Base-by-base conservation (phyloP, 106 monocot genomes). In the Allium cepa region DNA sequence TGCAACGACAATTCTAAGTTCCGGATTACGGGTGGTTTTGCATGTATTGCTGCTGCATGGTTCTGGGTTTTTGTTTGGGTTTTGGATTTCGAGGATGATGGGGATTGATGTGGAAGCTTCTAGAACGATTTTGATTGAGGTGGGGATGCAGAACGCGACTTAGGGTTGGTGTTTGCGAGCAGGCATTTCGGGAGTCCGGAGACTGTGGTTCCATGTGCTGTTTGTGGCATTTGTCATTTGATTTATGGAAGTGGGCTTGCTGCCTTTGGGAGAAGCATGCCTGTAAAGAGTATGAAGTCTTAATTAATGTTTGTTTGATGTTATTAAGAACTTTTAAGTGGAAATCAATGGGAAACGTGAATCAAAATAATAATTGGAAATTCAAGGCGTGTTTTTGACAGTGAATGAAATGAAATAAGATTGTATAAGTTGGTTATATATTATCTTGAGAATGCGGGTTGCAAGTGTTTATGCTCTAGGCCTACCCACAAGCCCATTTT, bases 141-240 rank as follows among this genome's bases (percentile, higher is more conserved):
- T 92, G 63, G 91, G 91, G 47, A 92, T 92, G 87, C 87, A 90
- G 90, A 92, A 92, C 72, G 88, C 92, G 3, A 83, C 86, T 56
- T 90, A 53, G 90, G 89, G 3, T 68, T 94, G 27, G 86, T 94
- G 22, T 81, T 94, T 70, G 93, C 90, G 8, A 75, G 68, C 8
- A 71, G 84, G 75, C 93, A 93, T 82, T 86, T 96, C 56, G 78
- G 82, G 8, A 91, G 82, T 67, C 95, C 95, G 36, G 71, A 91
- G 36, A 88, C 95, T 26, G 88, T 85, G 18, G 95, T 96, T 45
- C 95, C 95, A 0, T 96, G 95, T 60, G 95, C 91, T 12, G 86
- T 91, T 71, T 88, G 91, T 2, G 85, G 95, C 65, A 59, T 92
- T 16, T 84, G 84, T 49, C 91, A 87, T 64, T 87, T 87, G 4